Percentiles rank a stretch among this genome's conserved stretches.
Evolutionary conservation across 805 yeast genomes (phyloP).

Genomic region (Cyberlindnera mississippiensis): DNA sequence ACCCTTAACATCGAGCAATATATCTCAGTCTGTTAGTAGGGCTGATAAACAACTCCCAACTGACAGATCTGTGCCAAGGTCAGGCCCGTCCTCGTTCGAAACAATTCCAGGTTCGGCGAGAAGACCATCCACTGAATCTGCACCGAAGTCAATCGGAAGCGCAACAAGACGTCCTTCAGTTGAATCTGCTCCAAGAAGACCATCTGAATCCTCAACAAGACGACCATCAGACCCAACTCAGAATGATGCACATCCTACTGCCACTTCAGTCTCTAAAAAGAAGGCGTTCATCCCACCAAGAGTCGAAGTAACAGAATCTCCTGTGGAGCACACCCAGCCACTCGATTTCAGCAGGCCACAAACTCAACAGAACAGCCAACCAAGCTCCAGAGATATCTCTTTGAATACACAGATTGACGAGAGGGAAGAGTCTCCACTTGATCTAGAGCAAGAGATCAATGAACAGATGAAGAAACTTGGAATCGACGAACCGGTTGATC

Average conservation of each 20-base stretch:
- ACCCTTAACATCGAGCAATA: neutral
- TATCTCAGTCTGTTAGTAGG: too few relatives aligned
- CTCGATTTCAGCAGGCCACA: neutral
- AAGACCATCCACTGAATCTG: neutral
- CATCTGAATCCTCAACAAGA: conserved; percentile 1
- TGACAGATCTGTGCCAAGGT: too few relatives aligned
- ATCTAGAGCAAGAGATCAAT: conserved; percentile 7
- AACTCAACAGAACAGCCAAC: neutral
- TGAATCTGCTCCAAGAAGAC: conserved; percentile 1
- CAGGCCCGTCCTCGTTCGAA: too few relatives aligned
- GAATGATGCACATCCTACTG: too few relatives aligned
- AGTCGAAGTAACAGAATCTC: too few relatives aligned
- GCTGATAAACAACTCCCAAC: too few relatives aligned
- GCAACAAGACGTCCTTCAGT: too few relatives aligned
- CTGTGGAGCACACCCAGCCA: neutral
- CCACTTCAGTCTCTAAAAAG: neutral
- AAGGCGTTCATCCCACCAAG: neutral
- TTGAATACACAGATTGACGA: neutral
- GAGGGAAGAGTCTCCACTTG: conserved; percentile 1
- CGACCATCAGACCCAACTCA: too few relatives aligned
- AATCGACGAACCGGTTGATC: conserved; percentile 4
- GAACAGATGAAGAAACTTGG: conserved; percentile 10
- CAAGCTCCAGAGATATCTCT: neutral
- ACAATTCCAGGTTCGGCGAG: too few relatives aligned
- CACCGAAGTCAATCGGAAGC: too few relatives aligned